Percentiles rank a stretch among this genome's conserved stretches.
Evolutionary conservation across 2,329 filamentous ascomycete genomes (phyloP).

Genomic region (Clonostachys byssicola): DNA sequence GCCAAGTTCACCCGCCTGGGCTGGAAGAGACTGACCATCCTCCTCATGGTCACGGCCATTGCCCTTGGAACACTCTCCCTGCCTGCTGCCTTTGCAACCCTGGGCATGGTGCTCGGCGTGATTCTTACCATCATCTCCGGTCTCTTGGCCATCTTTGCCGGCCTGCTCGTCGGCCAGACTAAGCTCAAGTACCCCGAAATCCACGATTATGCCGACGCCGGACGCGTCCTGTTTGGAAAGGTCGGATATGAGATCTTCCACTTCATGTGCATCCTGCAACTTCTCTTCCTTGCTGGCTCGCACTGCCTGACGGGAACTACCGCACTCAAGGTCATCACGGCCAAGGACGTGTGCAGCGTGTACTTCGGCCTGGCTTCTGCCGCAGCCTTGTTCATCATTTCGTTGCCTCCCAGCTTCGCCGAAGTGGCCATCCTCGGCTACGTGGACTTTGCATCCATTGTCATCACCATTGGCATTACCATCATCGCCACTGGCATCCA

Average conservation of each 20-base stretch:
- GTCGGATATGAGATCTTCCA: slow-evolving; percentile 55
- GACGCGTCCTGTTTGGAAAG: slow-evolving; percentile 51
- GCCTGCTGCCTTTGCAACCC: slow-evolving; percentile 12
- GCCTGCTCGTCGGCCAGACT: slow-evolving; percentile 32
- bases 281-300: slow-evolving; percentile 63
- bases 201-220: slow-evolving; percentile 60
- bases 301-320: slow-evolving; percentile 64
- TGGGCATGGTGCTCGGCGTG: slow-evolving; percentile 25
- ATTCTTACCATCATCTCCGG: slow-evolving; percentile 26
- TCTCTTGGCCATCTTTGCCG: slow-evolving; percentile 32
- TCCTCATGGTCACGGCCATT: slow-evolving; percentile 14
- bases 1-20: slow-evolving; percentile 14
- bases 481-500: slow-evolving; percentile 56
- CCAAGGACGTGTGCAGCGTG: slow-evolving; percentile 36
- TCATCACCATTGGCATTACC: slow-evolving; percentile 55
- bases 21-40: slow-evolving; percentile 15
- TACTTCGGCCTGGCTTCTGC: slow-evolving; percentile 30
- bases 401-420: slow-evolving; percentile 34
- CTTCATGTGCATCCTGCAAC: slow-evolving; percentile 50
- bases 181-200: slow-evolving; percentile 45
- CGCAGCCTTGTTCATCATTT: slow-evolving; percentile 29
- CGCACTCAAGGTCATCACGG: slow-evolving; percentile 57
- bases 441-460: slow-evolving; percentile 15
- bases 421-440: slow-evolving; percentile 5
- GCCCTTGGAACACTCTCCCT: slow-evolving; percentile 15